Percentiles rank a stretch among this genome's conserved stretches.
phyloP scores from a whole-genome alignment of 176 grass and related monocot species.

The Neostapfia colusana region DNA sequence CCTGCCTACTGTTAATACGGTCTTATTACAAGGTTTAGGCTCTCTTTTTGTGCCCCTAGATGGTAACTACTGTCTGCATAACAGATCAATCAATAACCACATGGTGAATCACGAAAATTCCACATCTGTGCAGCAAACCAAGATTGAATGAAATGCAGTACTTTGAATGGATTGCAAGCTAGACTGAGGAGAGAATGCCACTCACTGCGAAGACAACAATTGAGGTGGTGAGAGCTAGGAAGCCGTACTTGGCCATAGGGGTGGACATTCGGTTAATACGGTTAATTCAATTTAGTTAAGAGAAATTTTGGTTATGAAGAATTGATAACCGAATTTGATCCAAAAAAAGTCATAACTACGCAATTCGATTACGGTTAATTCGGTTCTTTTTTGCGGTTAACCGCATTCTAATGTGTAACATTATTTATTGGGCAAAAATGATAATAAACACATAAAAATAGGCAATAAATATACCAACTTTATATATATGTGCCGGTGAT shows the following conservation, averaged over 20 bases:
- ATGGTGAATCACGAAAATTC: neutral
- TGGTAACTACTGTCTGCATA: neutral
- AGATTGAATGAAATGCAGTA: neutral
- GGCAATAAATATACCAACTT: too few relatives aligned
- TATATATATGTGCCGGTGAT: too few relatives aligned
- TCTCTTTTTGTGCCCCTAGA: neutral
- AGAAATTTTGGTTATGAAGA: too few relatives aligned
- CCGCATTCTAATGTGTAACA: too few relatives aligned
- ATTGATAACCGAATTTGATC: too few relatives aligned
- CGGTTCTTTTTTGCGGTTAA: too few relatives aligned
- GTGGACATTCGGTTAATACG: too few relatives aligned
- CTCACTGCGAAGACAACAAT: slow-evolving; percentile 87
- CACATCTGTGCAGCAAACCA: neutral
- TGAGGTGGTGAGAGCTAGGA: slow-evolving; percentile 85
- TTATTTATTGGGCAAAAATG: too few relatives aligned
- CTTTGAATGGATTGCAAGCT: neutral
- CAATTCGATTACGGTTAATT: too few relatives aligned
- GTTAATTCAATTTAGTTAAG: too few relatives aligned
- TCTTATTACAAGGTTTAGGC: neutral
- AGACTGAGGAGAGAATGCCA: slow-evolving; percentile 22
- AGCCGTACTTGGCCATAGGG: slow-evolving; percentile 99
- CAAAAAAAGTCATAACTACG: too few relatives aligned
- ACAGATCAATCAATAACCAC: neutral
- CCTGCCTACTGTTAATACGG: slow-evolving; percentile 2
- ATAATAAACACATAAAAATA: too few relatives aligned